Evolutionary conservation across 2,329 filamentous ascomycete genomes (phyloP).

Genomic region (Neofusicoccum ribis): DNA sequence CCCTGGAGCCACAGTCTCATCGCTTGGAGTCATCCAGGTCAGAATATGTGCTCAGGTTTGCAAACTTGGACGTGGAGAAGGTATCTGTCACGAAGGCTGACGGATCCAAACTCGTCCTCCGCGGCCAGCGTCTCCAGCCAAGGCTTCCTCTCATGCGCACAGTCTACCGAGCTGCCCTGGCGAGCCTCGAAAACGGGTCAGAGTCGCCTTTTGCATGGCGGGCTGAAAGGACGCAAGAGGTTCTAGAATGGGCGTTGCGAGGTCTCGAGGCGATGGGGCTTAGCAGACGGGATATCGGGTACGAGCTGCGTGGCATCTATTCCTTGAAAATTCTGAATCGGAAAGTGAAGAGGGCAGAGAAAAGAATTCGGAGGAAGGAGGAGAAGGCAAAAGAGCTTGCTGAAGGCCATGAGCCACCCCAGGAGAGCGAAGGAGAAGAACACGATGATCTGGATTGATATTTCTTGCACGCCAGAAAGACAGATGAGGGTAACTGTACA

Average conservation of each 20-base stretch:
- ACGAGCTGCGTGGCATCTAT: neutral
- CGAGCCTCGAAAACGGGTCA: neutral
- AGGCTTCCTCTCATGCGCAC: slow-evolving; percentile 3
- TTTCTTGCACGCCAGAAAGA: too few relatives aligned
- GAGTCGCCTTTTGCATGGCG: neutral
- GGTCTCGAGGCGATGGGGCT: neutral
- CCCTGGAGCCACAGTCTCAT: neutral
- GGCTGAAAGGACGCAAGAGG: neutral
- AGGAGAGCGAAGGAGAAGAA: too few relatives aligned
- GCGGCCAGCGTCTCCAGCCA: neutral
- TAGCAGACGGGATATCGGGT: neutral
- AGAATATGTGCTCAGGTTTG: neutral
- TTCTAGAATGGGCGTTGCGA: neutral
- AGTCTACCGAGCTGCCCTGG: neutral
- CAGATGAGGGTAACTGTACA: too few relatives aligned
- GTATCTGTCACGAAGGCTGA: neutral
- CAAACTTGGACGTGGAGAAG: neutral
- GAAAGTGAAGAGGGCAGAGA: neutral
- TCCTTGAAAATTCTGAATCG: too few relatives aligned
- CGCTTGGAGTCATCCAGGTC: too few relatives aligned
- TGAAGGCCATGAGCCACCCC: neutral
- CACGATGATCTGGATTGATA: too few relatives aligned
- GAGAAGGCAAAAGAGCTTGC: neutral
- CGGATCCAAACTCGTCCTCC: neutral
- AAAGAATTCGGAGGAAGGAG: neutral